Conservation (phyloP, 768 basidiomycete genomes). For the Lentinula edodes region DNA sequence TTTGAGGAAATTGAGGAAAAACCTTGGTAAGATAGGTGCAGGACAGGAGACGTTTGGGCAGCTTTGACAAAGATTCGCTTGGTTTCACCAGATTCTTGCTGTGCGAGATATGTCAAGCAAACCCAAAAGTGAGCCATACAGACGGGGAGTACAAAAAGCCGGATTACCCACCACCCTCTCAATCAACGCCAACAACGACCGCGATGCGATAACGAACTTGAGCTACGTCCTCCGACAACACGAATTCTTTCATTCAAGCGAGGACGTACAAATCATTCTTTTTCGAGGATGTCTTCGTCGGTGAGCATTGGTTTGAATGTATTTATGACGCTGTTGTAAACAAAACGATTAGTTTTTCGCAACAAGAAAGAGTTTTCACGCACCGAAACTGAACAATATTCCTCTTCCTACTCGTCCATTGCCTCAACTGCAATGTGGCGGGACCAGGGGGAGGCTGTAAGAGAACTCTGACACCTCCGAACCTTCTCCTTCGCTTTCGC, state of each 20-base stretch:
- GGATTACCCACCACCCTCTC: constrained; percentile 66
- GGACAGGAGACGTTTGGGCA: constrained; percentile 47
- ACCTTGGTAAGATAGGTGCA: constrained; percentile 64
- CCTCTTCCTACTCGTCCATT: constrained; percentile 86
- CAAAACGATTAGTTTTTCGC: background rate
- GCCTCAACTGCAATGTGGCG: constrained; percentile 51
- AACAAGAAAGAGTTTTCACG: constrained; percentile 15
- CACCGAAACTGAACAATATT: constrained; percentile 84
- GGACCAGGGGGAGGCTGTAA: constrained; percentile 61
- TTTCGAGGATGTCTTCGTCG: constrained; percentile 79
- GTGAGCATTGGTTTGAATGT: constrained; percentile 86
- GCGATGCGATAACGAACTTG: constrained; percentile 66
- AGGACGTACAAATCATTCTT: constrained; percentile 79
- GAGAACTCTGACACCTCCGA: too few species aligned
- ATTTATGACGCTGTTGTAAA: constrained; percentile 67
- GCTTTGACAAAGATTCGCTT: constrained; percentile 54
- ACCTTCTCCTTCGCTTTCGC: too few species aligned
- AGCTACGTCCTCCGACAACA: constrained; percentile 57
- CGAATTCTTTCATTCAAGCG: constrained; percentile 76
- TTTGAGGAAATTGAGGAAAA: background rate
- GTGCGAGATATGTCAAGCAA: background rate
- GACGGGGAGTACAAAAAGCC: background rate
- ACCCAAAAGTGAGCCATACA: constrained; percentile 1
- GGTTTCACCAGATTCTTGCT: constrained; percentile 50
- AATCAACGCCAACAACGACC: constrained; percentile 67